phyloP scores from a whole-genome alignment of 2,329 filamentous ascomycete genomes.

The Tothia fuscella region DNA sequence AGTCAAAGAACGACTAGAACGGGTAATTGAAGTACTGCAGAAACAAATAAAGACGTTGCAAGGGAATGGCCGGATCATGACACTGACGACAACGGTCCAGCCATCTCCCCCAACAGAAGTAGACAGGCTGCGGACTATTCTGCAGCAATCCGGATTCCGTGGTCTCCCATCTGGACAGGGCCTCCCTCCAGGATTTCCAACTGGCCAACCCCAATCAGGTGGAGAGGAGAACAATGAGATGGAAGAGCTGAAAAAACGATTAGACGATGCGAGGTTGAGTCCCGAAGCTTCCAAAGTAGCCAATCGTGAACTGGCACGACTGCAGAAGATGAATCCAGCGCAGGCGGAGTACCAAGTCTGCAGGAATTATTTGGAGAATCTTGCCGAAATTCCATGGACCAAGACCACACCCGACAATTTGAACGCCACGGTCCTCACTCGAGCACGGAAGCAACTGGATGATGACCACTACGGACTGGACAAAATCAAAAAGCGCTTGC shows the following conservation, averaged over 20 bases:
- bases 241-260: conserved; percentile 78
- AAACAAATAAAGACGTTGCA: conserved; percentile 76
- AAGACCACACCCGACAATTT: conserved; percentile 75
- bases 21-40: conserved; percentile 72
- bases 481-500: conserved; percentile 89
- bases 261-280: conserved; percentile 69
- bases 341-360: conserved; percentile 95
- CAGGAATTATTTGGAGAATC: conserved; percentile 83
- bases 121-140: conserved; percentile 30
- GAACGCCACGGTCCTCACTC: conserved; percentile 63
- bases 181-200: conserved; percentile 24
- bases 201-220: conserved; percentile 43
- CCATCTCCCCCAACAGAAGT: conserved; percentile 25
- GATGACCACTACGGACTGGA: conserved; percentile 94
- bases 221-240: conserved; percentile 82
- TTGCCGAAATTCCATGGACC: conserved; percentile 89
- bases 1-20: conserved; percentile 64
- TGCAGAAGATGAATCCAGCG: conserved; percentile 91
- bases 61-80: conserved; percentile 74
- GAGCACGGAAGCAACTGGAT: conserved; percentile 80
- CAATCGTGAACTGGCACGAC: conserved; percentile 71
- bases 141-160: conserved; percentile 29
- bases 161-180: not conserved
- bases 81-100: conserved; percentile 48
- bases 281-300: conserved; percentile 84